Evolutionary conservation across 305 asterid genomes (phyloP).

Genomic region (Salvia sclarea): DNA sequence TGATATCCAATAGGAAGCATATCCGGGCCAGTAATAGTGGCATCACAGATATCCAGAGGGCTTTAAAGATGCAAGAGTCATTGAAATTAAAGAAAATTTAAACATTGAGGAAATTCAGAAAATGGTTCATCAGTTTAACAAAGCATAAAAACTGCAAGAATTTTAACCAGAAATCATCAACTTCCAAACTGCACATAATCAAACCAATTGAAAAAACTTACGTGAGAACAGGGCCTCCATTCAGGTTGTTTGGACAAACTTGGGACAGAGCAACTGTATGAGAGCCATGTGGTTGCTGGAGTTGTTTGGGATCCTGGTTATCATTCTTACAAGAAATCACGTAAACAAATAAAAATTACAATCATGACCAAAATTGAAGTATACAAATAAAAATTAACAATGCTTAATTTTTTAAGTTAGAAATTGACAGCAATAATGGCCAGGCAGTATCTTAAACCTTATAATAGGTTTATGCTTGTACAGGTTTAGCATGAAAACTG

Average conservation of each 20-base stretch:
- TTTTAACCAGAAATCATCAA: constrained; percentile 13
- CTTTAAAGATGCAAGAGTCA: constrained; percentile 43
- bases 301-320: constrained; percentile 62
- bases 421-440: not conserved
- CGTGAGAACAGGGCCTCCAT: constrained; percentile 66
- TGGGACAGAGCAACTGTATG: constrained; percentile 68
- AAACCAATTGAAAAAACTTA: constrained; percentile 41
- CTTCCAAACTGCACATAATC: constrained; percentile 18
- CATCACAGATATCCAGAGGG: constrained; percentile 72
- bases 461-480: not conserved
- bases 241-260: constrained; percentile 57
- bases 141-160: not conserved
- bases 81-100: constrained; percentile 18
- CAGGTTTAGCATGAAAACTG: not conserved
- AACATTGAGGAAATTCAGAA: not conserved
- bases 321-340: constrained; percentile 36
- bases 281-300: constrained; percentile 66
- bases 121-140: constrained; percentile 2
- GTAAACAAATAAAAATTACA: constrained; percentile 23
- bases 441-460: not conserved
- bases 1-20: constrained; percentile 53
- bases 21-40: constrained; percentile 48
- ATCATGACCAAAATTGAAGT: constrained; percentile 8
- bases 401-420: not conserved
- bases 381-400: constrained; percentile 24